Base-by-base conservation (phyloP, 768 basidiomycete genomes). In the Pulveroboletus sp. region DNA sequence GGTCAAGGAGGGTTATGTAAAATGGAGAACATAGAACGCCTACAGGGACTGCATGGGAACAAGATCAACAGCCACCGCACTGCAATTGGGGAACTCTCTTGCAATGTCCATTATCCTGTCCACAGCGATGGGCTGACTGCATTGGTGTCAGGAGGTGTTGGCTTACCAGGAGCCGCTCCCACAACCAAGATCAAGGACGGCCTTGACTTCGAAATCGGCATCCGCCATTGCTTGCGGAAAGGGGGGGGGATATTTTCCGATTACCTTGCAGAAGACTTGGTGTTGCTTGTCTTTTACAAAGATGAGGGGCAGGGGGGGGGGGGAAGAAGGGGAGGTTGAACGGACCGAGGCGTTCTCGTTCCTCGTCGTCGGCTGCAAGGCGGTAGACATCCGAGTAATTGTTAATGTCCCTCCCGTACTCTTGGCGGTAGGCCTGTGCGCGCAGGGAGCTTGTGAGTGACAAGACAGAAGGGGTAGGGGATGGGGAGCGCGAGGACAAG, bases 381-480 rank as follows among this genome's bases (percentile, higher is more conserved):
- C 77, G 77, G 60, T 91, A 91, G 2, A 90, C 76, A 39, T 89
- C 85, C 2, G 88, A 89, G 56, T 85, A 85, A 54, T 81, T 88
- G 69, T 89, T 89, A 39, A 90, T 64, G 30, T 73, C 76, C 37
- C 88, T 74, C 0, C 87, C 88, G 50, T 79, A 83, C 60, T 89
- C 85, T 27, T 81, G 75, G 47, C 74, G 76, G 67, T 81, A 82
- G 1, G 80, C 76, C 32, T 76, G 73, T 14, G 75, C 78, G 24
- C 77, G 79, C 40, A 86, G 57, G 0, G 84, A 84, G 58, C 77
- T 82, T 0, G 83, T 82, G 61, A 88, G 63, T 1, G 86, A 88
- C 60, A 78, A 74, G 8, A 90, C 77, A 24, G 88, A 89, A 8
- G 82, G 84, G 11, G 69, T 67, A 3, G 88, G 86, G 3, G 88